phyloP scores from a whole-genome alignment of 2,329 filamentous ascomycete species.

The Intubia oerlemansii region DNA sequence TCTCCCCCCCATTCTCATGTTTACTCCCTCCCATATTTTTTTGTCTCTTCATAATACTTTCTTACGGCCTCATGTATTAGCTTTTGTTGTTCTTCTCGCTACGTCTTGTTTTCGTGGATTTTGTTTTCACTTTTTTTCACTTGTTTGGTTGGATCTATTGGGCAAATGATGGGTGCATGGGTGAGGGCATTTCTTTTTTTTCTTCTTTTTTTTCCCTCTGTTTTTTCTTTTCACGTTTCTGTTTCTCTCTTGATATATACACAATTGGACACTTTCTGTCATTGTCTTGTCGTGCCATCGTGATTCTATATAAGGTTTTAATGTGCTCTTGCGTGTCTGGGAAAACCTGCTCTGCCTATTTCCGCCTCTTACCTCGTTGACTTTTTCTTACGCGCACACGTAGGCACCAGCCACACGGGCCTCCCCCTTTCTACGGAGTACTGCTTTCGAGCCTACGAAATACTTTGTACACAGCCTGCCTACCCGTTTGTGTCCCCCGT shows the following conservation, averaged over 20 bases:
- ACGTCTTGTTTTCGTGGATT: background rate
- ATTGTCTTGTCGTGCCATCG: slow-evolving; percentile 1
- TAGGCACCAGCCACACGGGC: no score
- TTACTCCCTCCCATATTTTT: background rate
- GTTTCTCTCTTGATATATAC: background rate
- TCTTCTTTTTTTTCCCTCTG: background rate
- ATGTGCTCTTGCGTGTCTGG: no score
- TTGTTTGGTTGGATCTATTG: background rate
- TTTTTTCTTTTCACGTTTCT: background rate
- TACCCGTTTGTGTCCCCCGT: no score
- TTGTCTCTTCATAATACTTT: background rate
- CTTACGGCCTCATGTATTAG: background rate
- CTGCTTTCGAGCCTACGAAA: no score
- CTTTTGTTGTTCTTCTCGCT: background rate
- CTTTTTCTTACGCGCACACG: no score
- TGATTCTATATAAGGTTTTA: slow-evolving; percentile 1
- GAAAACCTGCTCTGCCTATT: no score
- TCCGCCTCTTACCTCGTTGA: no score
- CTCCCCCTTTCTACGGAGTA: no score
- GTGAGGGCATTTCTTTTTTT: background rate
- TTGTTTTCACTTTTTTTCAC: background rate
- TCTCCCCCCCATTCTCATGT: no score
- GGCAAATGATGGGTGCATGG: no score
- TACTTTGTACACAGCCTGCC: no score
- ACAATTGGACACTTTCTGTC: slow-evolving; percentile 1